A percentile compares a stretch with the other conserved stretches of the same genome.
Conservation (phyloP, 2,329 filamentous ascomycete genomes). For the Reticulascus tulasneorum region DNA sequence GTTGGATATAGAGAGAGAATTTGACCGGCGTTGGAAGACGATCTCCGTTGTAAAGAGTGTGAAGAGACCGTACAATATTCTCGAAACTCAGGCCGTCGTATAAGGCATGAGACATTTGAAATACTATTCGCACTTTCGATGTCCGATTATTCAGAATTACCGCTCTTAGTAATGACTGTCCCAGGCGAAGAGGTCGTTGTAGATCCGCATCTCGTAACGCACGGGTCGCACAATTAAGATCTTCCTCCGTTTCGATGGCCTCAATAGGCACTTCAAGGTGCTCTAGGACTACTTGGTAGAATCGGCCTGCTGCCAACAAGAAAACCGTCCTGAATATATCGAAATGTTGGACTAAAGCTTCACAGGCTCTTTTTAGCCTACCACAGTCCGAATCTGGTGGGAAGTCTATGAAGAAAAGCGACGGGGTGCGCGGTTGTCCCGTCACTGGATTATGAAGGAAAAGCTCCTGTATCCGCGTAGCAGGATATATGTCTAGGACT, state of each 20-base stretch:
- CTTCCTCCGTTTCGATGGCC: slow-evolving; percentile 3
- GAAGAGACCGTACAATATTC: slow-evolving; percentile 13
- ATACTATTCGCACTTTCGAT: slow-evolving; percentile 8
- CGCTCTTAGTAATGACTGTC: slow-evolving; percentile 4
- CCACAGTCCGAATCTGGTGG: not conserved
- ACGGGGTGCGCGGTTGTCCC: slow-evolving; percentile 1
- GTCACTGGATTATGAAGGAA: slow-evolving; percentile 3
- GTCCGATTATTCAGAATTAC: slow-evolving; percentile 6
- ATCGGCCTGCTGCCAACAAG: not conserved
- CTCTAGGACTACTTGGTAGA: slow-evolving; percentile 9
- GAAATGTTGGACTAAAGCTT: slow-evolving; percentile 7
- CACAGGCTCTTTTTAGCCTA: not conserved
- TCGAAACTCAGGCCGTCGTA: slow-evolving; percentile 20
- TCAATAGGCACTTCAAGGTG: slow-evolving; percentile 5
- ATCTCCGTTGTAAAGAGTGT: slow-evolving; percentile 11
- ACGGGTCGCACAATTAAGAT: not conserved
- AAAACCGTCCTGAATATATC: slow-evolving; percentile 14
- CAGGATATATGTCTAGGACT: slow-evolving; percentile 7
- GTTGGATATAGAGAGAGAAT: slow-evolving; percentile 16
- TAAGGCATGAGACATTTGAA: slow-evolving; percentile 17
- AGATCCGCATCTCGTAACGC: not conserved
- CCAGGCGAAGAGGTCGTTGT: slow-evolving; percentile 1
- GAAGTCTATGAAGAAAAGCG: slow-evolving; percentile 9
- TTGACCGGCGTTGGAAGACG: slow-evolving; percentile 7
- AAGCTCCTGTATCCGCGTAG: slow-evolving; percentile 4